Base-by-base conservation (phyloP, 2,329 filamentous ascomycete species). In the Fusarium succisae region DNA sequence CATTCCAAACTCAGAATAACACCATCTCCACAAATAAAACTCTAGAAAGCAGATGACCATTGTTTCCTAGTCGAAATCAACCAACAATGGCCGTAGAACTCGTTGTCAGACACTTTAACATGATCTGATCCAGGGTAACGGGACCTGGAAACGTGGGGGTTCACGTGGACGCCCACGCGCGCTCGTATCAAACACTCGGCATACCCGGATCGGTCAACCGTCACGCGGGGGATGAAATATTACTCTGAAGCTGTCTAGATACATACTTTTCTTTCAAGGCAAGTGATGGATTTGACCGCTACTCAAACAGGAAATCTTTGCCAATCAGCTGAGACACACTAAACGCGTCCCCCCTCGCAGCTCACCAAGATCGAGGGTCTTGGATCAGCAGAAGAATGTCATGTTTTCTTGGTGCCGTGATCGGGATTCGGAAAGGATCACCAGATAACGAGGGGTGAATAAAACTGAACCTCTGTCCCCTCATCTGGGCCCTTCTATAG, bases 41-140 rank as follows among this genome's bases (percentile, higher is more conserved):
- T 56, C 24, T 39, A 35, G 5, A 20, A 24, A 30, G 38, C 65
- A 69, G 48, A 44, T 69, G 65, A 69, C 41, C 24, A 12, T 28
- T n/a, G 3, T 12, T 5, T 50, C 7, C 18, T 11, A 37, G 20
- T 37, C 17, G 30, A 41, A 32, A 24, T 22, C 28, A 30, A 26
- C 32, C 18, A 43, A 51, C 18, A 43, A 32, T 18, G 4, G 22
- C 32, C 13, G 28, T n/a, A 41, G 39, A 26, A 32, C 41, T 58
- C 24, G 37, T 58, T 70, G 18, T 70, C 41, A n/a, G n/a, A 26
- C 18, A 32, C 30, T 53, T 24, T 20, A 28, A 44, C 18, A 70
- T 70, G 67, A 70, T 70, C 47, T 70, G 67, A 70, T 59, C 45
- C 17, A 68, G 59, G 30, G 28, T 51, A 28, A 47, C 22, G 9